Evolutionary conservation across 1,284 basidiomycete species (phyloP), one percentile per base, ranked within the genome.

Genomic region (Coniferiporia sulphurascens): DNA sequence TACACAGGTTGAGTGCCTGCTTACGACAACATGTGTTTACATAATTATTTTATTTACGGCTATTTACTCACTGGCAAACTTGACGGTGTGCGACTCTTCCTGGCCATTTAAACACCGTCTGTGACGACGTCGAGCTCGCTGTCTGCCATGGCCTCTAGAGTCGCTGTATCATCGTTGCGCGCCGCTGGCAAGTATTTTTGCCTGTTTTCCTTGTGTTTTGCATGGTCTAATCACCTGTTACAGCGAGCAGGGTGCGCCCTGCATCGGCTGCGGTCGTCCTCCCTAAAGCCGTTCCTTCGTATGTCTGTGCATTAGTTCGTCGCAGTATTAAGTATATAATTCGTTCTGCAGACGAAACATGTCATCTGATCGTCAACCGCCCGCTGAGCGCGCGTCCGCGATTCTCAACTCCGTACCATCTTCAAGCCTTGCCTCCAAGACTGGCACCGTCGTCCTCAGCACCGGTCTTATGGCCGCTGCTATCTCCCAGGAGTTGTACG

Each of bases 401-500:
- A 84, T 99, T 70, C 87, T 99, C 71, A 89, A 97, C 78, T 86
- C 86, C 71, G 84, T 98, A 64, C 97, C 96, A 53, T 94, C 93
- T 56, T 91, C 91, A 65, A 83, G 79, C 68, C 82, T 98, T 74
- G 82, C 96, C 78, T 93, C 94, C 73, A 98, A 98, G 82, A 96
- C 92, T 55, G 93, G 94, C 65, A 87, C 91, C 64, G 88, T 95
- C 70, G 81, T 97, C 70, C 86, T 98, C 63, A 93, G 94, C 69
- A 92, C 93, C 44, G 95, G 93, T 71, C 80, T 94, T 63, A 79
- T 89, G 62, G 96, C 95, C 32, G 86, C 94, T 19, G 95, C 95
- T 71, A 95, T 98, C 77, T 97, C 94, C 44, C 91, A 95, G 74
- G 96, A 99, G 78, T 86, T 98, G 60, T 98, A 98, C 74, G 96